Evolutionary conservation across 1,139 yeast genomes (phyloP).

Genomic region (Pichia sp.): DNA sequence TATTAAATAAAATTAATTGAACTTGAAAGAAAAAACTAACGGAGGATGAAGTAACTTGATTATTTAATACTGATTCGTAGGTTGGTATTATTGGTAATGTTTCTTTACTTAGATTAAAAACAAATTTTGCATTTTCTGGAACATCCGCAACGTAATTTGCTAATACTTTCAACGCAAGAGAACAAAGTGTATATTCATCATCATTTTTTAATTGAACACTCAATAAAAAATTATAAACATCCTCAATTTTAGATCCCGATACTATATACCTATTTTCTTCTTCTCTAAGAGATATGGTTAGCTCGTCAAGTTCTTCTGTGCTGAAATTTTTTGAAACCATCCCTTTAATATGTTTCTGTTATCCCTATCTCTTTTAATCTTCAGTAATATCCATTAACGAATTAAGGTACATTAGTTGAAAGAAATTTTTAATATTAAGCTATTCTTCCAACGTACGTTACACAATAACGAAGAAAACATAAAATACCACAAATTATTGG

Average conservation of each 20-base stretch:
- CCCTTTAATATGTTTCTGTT: no score
- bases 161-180: constrained; percentile 11
- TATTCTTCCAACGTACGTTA: no score
- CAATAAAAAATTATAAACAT: constrained; percentile 5
- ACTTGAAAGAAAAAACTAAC: constrained; percentile 1
- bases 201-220: background rate
- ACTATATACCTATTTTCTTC: constrained; percentile 3
- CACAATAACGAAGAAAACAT: no score
- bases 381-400: no score
- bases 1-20: constrained; percentile 11
- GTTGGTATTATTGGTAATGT: background rate
- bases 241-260: constrained; percentile 3
- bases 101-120: constrained; percentile 1
- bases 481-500: no score
- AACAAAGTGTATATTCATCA: background rate
- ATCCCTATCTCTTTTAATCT: no score
- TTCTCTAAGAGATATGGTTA: constrained; percentile 12
- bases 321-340: background rate
- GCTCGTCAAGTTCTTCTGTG: constrained; percentile 4
- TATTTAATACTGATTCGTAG: background rate
- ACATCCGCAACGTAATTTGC: constrained; percentile 25
- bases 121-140: constrained; percentile 10
- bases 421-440: no score
- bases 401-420: no score
- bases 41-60: background rate